These are phyloP conservation scores for Rosellinia necatrix DNA, from an alignment of 2,329 filamentous ascomycete species.

Conservation along the genomic window DNA sequence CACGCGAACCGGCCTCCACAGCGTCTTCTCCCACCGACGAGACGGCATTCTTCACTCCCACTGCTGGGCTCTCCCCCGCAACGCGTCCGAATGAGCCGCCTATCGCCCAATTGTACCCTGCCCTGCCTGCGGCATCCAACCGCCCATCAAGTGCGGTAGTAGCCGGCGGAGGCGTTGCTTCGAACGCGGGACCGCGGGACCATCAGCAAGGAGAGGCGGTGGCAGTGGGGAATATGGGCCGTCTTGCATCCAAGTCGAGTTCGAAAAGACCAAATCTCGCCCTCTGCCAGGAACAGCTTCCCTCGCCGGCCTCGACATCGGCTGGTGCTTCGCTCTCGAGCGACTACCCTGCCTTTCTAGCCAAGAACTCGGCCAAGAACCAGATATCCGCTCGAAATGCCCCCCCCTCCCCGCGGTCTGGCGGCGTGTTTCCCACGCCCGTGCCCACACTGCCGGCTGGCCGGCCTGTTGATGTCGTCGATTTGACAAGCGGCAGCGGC, in stretches of 20 bases:
- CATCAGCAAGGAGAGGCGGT: constrained; percentile 24
- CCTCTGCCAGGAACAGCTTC: constrained; percentile 48
- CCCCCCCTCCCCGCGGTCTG: constrained; percentile 26
- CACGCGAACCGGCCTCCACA: constrained; percentile 31
- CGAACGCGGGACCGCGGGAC: constrained; percentile 28
- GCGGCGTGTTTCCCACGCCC: constrained; percentile 33
- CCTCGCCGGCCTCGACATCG: constrained; percentile 47
- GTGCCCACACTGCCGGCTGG: constrained; percentile 39
- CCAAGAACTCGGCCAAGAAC: constrained; percentile 34
- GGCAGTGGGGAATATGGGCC: constrained; percentile 48
- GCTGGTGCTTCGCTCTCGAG: constrained; percentile 40
- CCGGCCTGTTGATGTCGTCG: constrained; percentile 40
- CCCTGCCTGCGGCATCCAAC: constrained; percentile 25
- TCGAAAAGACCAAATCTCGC: constrained; percentile 52
- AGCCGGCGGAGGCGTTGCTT: constrained; percentile 33
- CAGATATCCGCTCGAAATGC: constrained; percentile 31
- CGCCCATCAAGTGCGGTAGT: constrained; percentile 23
- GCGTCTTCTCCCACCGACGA: constrained; percentile 35
- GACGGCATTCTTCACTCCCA: constrained; percentile 30
- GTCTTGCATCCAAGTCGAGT: constrained; percentile 49
- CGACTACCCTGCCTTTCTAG: constrained; percentile 44
- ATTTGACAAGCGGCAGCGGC: constrained; percentile 41
- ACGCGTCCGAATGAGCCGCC: constrained; percentile 24
- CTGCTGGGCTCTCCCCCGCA: constrained; percentile 24
- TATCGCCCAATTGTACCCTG: constrained; percentile 30